Percentiles rank a stretch among this genome's conserved stretches.
Conservation (phyloP, 169 alveolate genomes). For the Plasmodium inui region DNA sequence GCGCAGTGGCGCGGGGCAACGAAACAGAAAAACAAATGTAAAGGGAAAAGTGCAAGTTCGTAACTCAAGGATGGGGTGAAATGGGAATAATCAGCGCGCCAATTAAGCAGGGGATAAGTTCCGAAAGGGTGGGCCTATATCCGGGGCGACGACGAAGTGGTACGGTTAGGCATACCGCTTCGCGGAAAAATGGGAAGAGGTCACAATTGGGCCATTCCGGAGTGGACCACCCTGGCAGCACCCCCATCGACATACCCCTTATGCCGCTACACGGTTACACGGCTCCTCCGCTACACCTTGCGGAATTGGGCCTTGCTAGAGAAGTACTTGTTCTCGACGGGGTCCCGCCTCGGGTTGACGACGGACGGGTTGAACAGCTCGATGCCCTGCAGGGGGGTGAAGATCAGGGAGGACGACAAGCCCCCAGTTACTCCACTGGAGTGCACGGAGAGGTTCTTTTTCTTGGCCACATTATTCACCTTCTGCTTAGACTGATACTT, state of each 20-base stretch:
- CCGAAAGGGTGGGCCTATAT: neutral
- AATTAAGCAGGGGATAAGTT: neutral
- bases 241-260: neutral
- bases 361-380: constrained; percentile 23
- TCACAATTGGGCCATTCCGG: neutral
- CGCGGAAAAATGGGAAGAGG: neutral
- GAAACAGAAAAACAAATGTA: neutral
- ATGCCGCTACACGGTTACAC: neutral
- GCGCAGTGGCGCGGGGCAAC: neutral
- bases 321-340: constrained; percentile 54
- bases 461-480: constrained; percentile 21
- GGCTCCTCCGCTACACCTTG: constrained; percentile 1
- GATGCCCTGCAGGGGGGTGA: constrained; percentile 87
- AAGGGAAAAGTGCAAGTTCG: neutral
- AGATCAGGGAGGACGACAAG: constrained; percentile 85
- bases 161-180: neutral
- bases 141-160: neutral
- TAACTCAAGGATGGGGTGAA: neutral
- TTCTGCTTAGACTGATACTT: constrained; percentile 61
- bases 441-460: constrained; percentile 21
- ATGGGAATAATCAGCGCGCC: neutral
- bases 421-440: constrained; percentile 79
- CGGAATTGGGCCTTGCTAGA: constrained; percentile 60
- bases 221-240: neutral
- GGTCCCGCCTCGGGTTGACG: neutral